phyloP scores from a whole-genome alignment of 257 asterid species.

The Nemophila menziesii region DNA sequence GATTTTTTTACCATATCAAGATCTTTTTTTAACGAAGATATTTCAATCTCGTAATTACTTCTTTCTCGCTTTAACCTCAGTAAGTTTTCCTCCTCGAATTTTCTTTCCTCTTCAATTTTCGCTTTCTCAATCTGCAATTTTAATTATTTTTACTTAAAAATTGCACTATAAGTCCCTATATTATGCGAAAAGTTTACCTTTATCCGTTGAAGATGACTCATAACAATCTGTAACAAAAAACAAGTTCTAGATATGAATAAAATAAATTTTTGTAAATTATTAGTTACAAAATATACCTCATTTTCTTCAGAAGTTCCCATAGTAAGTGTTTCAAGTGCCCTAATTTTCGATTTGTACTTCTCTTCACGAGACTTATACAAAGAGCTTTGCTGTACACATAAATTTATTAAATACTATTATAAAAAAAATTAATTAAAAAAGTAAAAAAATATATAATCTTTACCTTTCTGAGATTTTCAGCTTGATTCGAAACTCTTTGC shows the following conservation, averaged over 20 bases:
- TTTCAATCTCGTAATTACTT: constrained; percentile 40
- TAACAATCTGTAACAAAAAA: constrained; percentile 41
- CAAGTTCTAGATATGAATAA: constrained; percentile 1
- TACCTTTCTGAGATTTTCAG: constrained; percentile 67
- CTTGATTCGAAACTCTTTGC: constrained; percentile 56
- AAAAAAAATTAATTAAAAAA: not conserved
- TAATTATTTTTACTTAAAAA: not conserved
- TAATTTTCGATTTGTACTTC: constrained; percentile 51
- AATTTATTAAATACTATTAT: constrained; percentile 6
- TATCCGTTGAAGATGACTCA: constrained; percentile 42
- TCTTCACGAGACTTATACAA: constrained; percentile 72
- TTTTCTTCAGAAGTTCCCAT: constrained; percentile 72
- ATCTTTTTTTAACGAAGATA: constrained; percentile 45
- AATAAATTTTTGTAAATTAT: constrained; percentile 5
- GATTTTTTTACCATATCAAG: constrained; percentile 31
- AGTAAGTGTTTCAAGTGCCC: constrained; percentile 71
- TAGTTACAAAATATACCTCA: constrained; percentile 47
- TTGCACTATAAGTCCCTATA: not conserved
- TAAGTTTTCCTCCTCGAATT: constrained; percentile 39
- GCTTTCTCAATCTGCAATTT: constrained; percentile 57
- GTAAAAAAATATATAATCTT: constrained; percentile 8
- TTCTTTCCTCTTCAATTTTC: constrained; percentile 56
- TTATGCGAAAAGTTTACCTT: constrained; percentile 19
- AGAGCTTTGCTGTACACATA: constrained; percentile 58
- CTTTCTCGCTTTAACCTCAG: constrained; percentile 48